Base-by-base conservation (phyloP, 305 asterid species). In the Solanum hybrid region DNA sequence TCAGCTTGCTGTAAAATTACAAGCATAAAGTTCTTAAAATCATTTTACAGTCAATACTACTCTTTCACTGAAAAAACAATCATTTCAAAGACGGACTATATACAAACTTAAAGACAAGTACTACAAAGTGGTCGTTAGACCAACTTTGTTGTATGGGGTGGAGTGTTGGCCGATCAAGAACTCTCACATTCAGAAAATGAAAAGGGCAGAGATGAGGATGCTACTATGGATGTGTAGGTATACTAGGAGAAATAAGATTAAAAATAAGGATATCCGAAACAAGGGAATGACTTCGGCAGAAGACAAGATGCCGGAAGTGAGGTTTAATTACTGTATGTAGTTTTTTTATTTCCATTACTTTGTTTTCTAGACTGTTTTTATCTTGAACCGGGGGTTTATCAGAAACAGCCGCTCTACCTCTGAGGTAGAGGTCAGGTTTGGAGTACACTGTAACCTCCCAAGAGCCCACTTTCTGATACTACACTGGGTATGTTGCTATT, bases 1-100 rank as follows among this genome's bases (percentile, higher is more conserved):
- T 96, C 96, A 51, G 89, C 91, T 93, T 95, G 99, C 99, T 97
- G 97, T 81, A 89, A 87, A 82, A 38, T 24, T 51, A 83, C 87
- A 89, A 88, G 31, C 82, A 82, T 41, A 29, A 27, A 9, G n/a
- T 70, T 39, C n/a, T 17, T 61, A 20, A 20, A 61, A 61, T 61
- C 5, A 61, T 61, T 61, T 61, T 51, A 51, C 72, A 61, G 72
- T 20, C 72, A 61, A 61, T 61, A 7, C 10, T 61, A 61, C 72
- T 61, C 72, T 61, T 61, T 61, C 27, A 27, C 81, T 38, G 29
- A 22, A 76, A 87, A 34, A 70, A 5, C 6, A 87, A 37, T 70
- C 61, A 72, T 27, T 79, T 76, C 10, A 73, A 37, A 17, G 10
- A 37, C 3, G 10, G 6, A 61, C 5, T 72, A 72, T 11, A 72